Evolutionary conservation across 148 eudicot genomes (phyloP), one percentile per base, ranked within the genome.

Genomic region (Fagopyrum esculentum): DNA sequence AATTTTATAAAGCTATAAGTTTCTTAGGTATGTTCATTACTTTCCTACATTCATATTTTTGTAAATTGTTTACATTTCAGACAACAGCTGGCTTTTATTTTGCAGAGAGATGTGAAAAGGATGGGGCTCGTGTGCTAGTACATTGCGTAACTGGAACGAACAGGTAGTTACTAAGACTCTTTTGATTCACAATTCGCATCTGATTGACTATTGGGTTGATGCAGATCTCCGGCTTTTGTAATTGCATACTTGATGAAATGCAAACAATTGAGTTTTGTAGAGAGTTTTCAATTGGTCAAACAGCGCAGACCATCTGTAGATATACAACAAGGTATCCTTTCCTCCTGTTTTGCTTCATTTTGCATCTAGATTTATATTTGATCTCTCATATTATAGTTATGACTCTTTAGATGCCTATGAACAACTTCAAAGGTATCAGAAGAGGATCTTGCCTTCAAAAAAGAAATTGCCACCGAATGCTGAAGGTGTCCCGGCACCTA

Each of bases 61-160:
- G n/a, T n/a, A n/a, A n/a, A 45, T 26, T 47, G 40, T 19, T n/a
- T 45, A 44, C 51, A 45, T 70, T 15, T 70, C 22, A 43, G 3
- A 15, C 45, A 35, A 13, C 6, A 43, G 35, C 6, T 74, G 3
- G 4, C 3, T 8, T 44, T 56, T 76, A 79, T 56, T 75, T 82
- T 83, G 78, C 98, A 93, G 98, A 91, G 75, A 89, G 89, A 84
- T 93, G 95, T 81, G 93, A 89, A 84, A 93, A 73, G 81, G 97
- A 93, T 69, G 86, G 83, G 81, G 93, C 89, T 79, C 98, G 95
- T 74, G 97, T 93, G 78, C 97, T 93, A 74, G 97, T 91, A 49
- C 98, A 93, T 69, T 93, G 98, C 87, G 91, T 93, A 97, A 84
- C 93, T 16, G 98, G 98, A 49, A 93, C 88, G 82, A 89, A 83